phyloP scores from a whole-genome alignment of 768 basidiomycete species.

The Mycena filopes region DNA sequence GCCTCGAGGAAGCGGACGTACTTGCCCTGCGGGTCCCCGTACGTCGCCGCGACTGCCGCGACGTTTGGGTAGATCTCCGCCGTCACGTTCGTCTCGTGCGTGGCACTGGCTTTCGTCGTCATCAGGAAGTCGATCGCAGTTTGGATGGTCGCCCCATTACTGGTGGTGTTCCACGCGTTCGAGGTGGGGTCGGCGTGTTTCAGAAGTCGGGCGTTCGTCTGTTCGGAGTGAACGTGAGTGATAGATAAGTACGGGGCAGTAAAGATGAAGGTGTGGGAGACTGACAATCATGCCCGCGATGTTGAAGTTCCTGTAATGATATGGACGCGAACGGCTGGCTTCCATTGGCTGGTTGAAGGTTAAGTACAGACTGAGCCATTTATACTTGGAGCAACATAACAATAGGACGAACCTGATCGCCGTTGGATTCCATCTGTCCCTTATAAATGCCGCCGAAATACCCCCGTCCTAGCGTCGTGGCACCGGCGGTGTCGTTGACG shows the following conservation, averaged over 20 bases:
- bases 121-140: conserved; percentile 70
- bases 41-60: conserved; percentile 64
- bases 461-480: conserved; percentile 53
- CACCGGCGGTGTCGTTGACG: conserved; percentile 60
- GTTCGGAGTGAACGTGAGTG: neutral
- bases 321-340: conserved; percentile 68
- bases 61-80: conserved; percentile 66
- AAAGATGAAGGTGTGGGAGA: no score
- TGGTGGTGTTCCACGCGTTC: conserved; percentile 60
- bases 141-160: conserved; percentile 65
- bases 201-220: conserved; percentile 70
- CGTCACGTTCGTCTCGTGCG: conserved; percentile 49
- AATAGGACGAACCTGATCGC: conserved; percentile 59
- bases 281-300: conserved; percentile 75
- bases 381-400: neutral
- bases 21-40: conserved; percentile 68
- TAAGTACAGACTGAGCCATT: neutral
- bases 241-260: neutral
- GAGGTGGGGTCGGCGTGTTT: conserved; percentile 56
- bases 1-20: conserved; percentile 60
- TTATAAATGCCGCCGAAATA: conserved; percentile 64
- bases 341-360: conserved; percentile 60
- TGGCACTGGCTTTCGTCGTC: conserved; percentile 48
- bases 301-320: conserved; percentile 77
- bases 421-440: conserved; percentile 62